phyloP scores from a whole-genome alignment of 176 grass and related monocot genomes.

The Echinochloa phyllopogon region DNA sequence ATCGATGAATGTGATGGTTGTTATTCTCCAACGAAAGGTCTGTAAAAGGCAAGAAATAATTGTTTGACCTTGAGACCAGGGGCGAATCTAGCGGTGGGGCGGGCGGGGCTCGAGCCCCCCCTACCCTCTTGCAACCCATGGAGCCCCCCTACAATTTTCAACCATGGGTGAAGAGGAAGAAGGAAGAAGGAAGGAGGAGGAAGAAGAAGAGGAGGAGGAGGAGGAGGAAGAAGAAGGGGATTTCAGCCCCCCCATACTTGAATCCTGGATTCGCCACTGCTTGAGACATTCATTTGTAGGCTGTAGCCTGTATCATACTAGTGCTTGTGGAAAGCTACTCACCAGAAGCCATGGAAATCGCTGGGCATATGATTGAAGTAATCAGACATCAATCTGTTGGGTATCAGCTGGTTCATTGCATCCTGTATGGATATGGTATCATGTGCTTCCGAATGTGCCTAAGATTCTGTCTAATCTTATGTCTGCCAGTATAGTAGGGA shows the following conservation, averaged over 20 bases:
- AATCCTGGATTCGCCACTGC: no score
- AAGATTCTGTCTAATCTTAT: not conserved
- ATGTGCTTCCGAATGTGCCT: not conserved
- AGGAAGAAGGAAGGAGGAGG: no score
- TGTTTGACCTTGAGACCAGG: not conserved
- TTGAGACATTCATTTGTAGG: not conserved
- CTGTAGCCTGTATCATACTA: not conserved
- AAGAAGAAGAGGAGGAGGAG: no score
- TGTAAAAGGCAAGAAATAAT: not conserved
- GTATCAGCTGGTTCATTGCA: not conserved
- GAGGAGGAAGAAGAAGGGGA: no score
- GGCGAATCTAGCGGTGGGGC: no score
- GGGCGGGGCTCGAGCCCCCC: no score
- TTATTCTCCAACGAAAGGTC: slow-evolving; percentile 11
- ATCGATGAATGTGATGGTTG: slow-evolving; percentile 16
- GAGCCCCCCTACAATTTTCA: no score
- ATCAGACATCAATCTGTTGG: not conserved
- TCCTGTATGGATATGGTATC: not conserved
- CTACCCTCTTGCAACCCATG: no score
- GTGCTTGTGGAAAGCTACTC: not conserved
- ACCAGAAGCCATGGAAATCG: not conserved
- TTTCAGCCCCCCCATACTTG: no score
- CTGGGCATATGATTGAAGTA: not conserved
- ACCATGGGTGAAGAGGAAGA: no score
- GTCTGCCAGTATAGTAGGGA: not conserved